These are phyloP conservation scores for Blumeria hordei DNA, from an alignment of 2,329 filamentous ascomycete genomes.

Conservation along the genomic window DNA sequence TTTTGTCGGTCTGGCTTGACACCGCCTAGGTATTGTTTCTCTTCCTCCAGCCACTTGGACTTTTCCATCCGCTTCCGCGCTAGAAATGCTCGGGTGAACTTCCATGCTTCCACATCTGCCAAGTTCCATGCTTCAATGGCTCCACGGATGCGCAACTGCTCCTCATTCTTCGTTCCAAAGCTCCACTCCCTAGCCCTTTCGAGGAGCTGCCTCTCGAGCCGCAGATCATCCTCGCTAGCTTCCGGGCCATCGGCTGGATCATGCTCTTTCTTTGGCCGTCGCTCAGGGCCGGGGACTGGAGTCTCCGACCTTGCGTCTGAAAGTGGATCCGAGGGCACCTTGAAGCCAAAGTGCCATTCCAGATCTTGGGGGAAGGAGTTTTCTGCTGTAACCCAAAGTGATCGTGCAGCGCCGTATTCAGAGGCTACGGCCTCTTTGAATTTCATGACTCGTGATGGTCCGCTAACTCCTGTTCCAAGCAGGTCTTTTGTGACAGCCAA, in stretches of 20 bases:
- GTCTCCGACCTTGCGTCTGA: slow-evolving; percentile 29
- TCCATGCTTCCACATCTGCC: slow-evolving; percentile 56
- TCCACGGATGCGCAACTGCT: slow-evolving; percentile 20
- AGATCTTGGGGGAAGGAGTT: slow-evolving; percentile 35
- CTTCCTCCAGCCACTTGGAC: slow-evolving; percentile 43
- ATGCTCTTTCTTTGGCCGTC: slow-evolving; percentile 25
- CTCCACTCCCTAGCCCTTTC: slow-evolving; percentile 23
- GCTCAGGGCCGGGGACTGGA: slow-evolving; percentile 32
- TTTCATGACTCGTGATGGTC: slow-evolving; percentile 38
- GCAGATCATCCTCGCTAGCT: slow-evolving; percentile 26
- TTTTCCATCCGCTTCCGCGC: slow-evolving; percentile 39
- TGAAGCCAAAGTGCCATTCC: slow-evolving; percentile 78
- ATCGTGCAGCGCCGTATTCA: slow-evolving; percentile 34
- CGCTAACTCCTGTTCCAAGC: slow-evolving; percentile 36
- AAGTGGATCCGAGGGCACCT: slow-evolving; percentile 34
- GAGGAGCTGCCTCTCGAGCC: slow-evolving; percentile 30
- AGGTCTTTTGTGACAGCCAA: slow-evolving; percentile 43
- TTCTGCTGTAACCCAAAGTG: slow-evolving; percentile 65
- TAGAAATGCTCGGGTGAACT: slow-evolving; percentile 43
- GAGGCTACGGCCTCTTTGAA: slow-evolving; percentile 68
- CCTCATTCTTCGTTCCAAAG: slow-evolving; percentile 20
- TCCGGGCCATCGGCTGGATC: slow-evolving; percentile 24
- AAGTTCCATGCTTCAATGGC: slow-evolving; percentile 43
- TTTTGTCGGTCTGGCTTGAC: slow-evolving; percentile 20
- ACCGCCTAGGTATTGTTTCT: slow-evolving; percentile 37